A percentile compares a stretch with the other conserved stretches of the same genome.
Conservation (phyloP, 139 green algal species). For the Gonium pectorale region DNA sequence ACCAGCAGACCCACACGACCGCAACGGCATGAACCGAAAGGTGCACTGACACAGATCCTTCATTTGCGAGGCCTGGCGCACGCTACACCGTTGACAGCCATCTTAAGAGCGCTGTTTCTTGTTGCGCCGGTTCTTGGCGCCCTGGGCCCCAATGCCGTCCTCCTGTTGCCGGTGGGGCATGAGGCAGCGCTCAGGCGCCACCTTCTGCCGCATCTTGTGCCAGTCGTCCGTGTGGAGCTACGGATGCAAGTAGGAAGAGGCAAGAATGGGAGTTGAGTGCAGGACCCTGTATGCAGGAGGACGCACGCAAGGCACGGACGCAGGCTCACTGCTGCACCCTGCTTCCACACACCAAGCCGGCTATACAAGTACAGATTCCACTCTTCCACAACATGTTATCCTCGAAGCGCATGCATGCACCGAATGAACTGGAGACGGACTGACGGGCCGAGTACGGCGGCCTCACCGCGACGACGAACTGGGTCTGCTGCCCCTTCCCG, state of each 20-base stretch:
- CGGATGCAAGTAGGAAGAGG: background rate
- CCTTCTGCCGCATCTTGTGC: slow-evolving; percentile 59
- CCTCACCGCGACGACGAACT: background rate
- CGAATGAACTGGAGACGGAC: background rate
- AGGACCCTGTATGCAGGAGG: background rate
- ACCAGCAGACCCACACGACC: too few species aligned
- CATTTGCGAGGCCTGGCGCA: too few species aligned
- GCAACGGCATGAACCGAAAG: too few species aligned
- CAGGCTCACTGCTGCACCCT: background rate
- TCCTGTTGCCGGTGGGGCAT: slow-evolving; percentile 57
- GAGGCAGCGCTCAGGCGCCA: slow-evolving; percentile 43
- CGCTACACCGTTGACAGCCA: too few species aligned
- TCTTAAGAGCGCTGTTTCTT: too few species aligned
- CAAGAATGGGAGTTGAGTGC: background rate
- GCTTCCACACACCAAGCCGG: background rate
- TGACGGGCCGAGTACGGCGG: background rate
- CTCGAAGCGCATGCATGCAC: background rate
- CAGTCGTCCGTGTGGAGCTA: slow-evolving; percentile 62
- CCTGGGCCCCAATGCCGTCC: too few species aligned
- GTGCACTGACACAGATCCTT: too few species aligned
- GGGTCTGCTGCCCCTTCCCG: background rate
- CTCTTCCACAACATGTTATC: background rate
- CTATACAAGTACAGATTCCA: background rate
- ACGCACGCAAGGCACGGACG: background rate
- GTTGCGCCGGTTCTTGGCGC: too few species aligned